A percentile compares a stretch with the other conserved stretches of the same genome.
Evolutionary conservation across 2,329 filamentous ascomycete genomes (phyloP).

Genomic region (Pleoardoris graminearum): DNA sequence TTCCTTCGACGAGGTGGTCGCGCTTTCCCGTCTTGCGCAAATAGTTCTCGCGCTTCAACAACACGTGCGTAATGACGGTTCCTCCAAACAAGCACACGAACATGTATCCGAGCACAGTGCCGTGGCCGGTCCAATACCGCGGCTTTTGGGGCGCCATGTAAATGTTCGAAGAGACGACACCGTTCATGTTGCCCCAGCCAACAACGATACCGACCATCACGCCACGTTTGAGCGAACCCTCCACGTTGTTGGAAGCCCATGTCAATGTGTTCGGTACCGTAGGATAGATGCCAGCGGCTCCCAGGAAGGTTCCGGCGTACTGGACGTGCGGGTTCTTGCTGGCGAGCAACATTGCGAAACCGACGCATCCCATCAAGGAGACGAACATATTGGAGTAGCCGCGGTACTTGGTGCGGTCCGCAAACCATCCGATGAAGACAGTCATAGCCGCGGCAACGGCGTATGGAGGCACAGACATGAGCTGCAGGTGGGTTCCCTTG

Average conservation of each 20-base stretch:
- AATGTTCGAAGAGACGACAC: slow-evolving; percentile 82
- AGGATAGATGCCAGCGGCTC: slow-evolving; percentile 85
- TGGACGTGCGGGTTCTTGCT: slow-evolving; percentile 67
- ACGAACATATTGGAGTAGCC: slow-evolving; percentile 79
- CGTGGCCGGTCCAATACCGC: slow-evolving; percentile 73
- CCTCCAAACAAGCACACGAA: slow-evolving; percentile 71
- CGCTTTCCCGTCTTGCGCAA: slow-evolving; percentile 66
- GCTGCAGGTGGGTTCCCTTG: slow-evolving; percentile 65
- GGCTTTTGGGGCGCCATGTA: slow-evolving; percentile 65
- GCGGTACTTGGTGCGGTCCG: slow-evolving; percentile 72
- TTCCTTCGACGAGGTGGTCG: slow-evolving; percentile 68
- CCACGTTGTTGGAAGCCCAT: slow-evolving; percentile 87
- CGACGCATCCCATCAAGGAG: slow-evolving; percentile 71
- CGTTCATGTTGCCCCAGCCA: slow-evolving; percentile 89
- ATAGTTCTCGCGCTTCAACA: slow-evolving; percentile 70
- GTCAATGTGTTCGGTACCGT: slow-evolving; percentile 84
- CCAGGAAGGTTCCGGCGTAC: slow-evolving; percentile 84
- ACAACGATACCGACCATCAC: slow-evolving; percentile 87
- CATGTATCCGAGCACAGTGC: slow-evolving; percentile 73
- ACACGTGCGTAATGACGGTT: slow-evolving; percentile 64
- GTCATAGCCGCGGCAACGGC: slow-evolving; percentile 71
- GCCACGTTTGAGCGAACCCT: slow-evolving; percentile 91
- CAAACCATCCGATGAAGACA: slow-evolving; percentile 70
- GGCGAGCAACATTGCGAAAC: slow-evolving; percentile 79
- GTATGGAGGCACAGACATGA: slow-evolving; percentile 77